Conservation (phyloP, 495 filamentous ascomycete species). For the Aspergillus hancockii region DNA sequence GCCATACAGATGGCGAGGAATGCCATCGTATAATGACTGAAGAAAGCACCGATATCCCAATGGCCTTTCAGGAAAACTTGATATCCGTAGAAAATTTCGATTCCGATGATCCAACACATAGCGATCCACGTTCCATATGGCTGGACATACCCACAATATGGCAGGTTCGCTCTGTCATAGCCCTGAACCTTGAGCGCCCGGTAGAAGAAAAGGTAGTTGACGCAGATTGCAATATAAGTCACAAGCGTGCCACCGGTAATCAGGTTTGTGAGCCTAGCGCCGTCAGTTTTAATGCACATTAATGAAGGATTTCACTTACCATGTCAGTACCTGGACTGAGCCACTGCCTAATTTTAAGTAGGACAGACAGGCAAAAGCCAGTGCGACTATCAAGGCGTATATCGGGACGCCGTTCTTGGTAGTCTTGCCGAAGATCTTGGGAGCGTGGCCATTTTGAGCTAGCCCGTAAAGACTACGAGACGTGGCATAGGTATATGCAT, state of each 20-base stretch:
- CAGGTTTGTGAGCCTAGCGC: constrained; percentile 26
- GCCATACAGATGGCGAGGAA: constrained; percentile 48
- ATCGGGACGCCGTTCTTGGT: constrained; percentile 49
- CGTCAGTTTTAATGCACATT: background rate
- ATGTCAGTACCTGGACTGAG: constrained; percentile 30
- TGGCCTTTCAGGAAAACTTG: constrained; percentile 42
- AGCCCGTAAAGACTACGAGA: constrained; percentile 72
- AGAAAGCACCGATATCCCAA: constrained; percentile 52
- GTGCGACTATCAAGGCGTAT: constrained; percentile 42
- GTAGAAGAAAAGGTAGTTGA: constrained; percentile 60
- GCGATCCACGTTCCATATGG: constrained; percentile 56
- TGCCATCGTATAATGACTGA: constrained; percentile 60
- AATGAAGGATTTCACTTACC: background rate
- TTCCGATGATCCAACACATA: constrained; percentile 39
- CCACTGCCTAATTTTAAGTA: constrained; percentile 28
- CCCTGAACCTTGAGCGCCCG: constrained; percentile 55
- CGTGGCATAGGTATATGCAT: constrained; percentile 74
- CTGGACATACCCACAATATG: constrained; percentile 59
- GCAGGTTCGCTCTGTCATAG: constrained; percentile 51
- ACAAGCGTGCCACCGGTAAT: constrained; percentile 49
- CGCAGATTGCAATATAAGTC: constrained; percentile 52
- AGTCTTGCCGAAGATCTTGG: constrained; percentile 52
- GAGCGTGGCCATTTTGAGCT: constrained; percentile 62
- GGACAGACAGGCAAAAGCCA: constrained; percentile 42
- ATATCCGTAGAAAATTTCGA: constrained; percentile 56